Base-by-base conservation (phyloP, 2,329 filamentous ascomycete genomes). In the Epichloe sp. region DNA sequence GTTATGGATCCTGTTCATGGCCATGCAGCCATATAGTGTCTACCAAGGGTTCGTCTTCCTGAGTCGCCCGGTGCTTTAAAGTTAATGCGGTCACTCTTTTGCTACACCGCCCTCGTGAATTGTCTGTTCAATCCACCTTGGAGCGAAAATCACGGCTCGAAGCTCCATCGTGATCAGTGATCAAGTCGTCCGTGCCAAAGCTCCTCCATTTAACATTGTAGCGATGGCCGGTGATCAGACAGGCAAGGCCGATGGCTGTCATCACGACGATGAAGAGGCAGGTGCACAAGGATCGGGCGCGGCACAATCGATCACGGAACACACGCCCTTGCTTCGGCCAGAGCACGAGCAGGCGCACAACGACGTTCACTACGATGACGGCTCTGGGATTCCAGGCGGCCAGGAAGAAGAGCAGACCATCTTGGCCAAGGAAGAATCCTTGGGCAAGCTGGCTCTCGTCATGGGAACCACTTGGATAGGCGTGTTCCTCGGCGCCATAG, bases 401-500 rank as follows among this genome's bases (percentile, higher is more conserved):
- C 52, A 51, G 48, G 70, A 71, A 7, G 68, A 72, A 14, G 74
- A 78, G 58, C 68, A 67, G 42, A 70, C 68, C 5, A 59, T 79
- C 43, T 58, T 79, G n/a, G 69, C 68, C 36, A 66, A 74, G 23
- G 70, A 78, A 50, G 62, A 77, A 19, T 73, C 73, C 2, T 68
- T 71, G 2, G 59, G 68, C 12, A 73, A 71, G 52, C 68, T 83
- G 11, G 69, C 68, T 52, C 62, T 81, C 48, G 80, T 78, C 53
- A 70, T 84, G 44, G 72, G 71, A 53, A 73, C 74, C 2, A 68
- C 75, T 26, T 83, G 74, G 64, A 62, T 83, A 2, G 80, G 80
- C 54, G 80, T 83, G 17, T 82, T 83, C 60, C 66, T 83, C 1
- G 80, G 79, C 35, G 79, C 80, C 38, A 70, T 83, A 40, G 88